Evolutionary conservation across 768 basidiomycete species (phyloP), one percentile per base, ranked within the genome.

Genomic region (Leccinum subgranulosum): DNA sequence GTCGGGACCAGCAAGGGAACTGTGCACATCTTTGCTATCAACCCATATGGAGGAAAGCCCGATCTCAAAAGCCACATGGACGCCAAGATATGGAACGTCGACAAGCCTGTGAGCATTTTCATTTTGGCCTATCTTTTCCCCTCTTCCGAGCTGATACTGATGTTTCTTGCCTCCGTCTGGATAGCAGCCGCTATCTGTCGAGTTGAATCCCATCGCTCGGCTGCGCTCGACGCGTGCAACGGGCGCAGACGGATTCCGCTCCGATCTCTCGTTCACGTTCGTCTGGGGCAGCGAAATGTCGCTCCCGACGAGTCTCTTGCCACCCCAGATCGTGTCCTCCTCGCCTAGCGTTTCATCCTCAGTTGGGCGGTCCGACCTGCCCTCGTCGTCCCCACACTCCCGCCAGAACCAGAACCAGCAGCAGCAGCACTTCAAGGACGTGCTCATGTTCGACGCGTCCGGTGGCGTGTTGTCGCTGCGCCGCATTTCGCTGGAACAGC

Each of bases 11-110:
- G 75, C 66, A 84, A 84, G 62, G 70, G 84, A 56, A 88, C 84
- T 0, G 72, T 86, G 21, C 90, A 93, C 72, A 73, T 92, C 1
- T 93, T 91, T 66, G 82, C 86, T 8, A 76, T 86, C 8, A 88
- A 92, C 67, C 90, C 90, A 4, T 86, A 86, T 57, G 92, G 90
- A 1, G 88, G 92, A 4, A 76, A 76, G 33, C 76, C 86, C 2
- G 85, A 91, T 72, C 72, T 81, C 31, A 69, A 69, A 33, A 86
- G 87, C 50, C 86, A 89, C 72, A 62, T 86, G 54, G 77, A 81
- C 36, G 83, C 81, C 6, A 74, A 75, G 64, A 84, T 90, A 0
- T 69, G 74, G 66, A 88, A 92, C 61, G 70, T 72, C 3, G 69
- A 73, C 4, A 77, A 79, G 49, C 62, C 81, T 43, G 86, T 74